These are phyloP conservation scores for Myxozyma neglecta DNA, from an alignment of 805 yeast genomes.

Conservation along the genomic window DNA sequence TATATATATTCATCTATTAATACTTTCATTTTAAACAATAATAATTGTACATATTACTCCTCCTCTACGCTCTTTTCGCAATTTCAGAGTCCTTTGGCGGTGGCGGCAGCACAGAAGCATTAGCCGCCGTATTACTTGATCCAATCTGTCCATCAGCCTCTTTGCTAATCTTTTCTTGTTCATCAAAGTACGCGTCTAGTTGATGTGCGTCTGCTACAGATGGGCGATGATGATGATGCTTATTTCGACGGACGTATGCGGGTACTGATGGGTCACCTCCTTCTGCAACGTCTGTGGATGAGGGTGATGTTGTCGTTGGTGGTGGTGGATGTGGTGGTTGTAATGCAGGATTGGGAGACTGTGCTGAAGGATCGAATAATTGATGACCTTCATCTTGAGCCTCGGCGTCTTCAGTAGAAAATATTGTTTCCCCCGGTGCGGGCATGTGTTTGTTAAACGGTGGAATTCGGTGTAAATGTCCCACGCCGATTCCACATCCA, in stretches of 20 bases:
- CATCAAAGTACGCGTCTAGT: conserved; percentile 28
- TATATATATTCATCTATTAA: background rate
- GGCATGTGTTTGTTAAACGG: conserved; percentile 18
- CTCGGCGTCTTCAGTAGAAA: conserved; percentile 14
- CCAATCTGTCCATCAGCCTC: conserved; percentile 10
- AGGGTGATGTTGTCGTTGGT: background rate
- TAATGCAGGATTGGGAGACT: background rate
- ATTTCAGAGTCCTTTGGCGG: conserved; percentile 32
- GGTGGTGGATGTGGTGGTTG: background rate
- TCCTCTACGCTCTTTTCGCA: conserved; percentile 13
- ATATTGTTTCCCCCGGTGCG: conserved; percentile 27
- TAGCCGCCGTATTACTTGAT: background rate
- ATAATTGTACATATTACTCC: background rate
- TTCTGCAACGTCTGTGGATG: background rate
- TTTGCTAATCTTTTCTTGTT: conserved; percentile 25
- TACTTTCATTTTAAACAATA: background rate
- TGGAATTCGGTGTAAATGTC: conserved; percentile 60
- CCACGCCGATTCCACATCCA: conserved; percentile 96
- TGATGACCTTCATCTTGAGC: background rate
- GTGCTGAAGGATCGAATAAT: background rate
- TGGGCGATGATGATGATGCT: conserved; percentile 10
- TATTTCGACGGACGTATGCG: conserved; percentile 21
- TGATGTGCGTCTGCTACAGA: conserved; percentile 3
- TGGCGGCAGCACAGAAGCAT: conserved; percentile 13
- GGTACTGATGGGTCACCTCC: background rate